Evolutionary conservation across 148 eudicot genomes (phyloP), one percentile per base, ranked within the genome.

Genomic region (Rhododendron ferrugineum): DNA sequence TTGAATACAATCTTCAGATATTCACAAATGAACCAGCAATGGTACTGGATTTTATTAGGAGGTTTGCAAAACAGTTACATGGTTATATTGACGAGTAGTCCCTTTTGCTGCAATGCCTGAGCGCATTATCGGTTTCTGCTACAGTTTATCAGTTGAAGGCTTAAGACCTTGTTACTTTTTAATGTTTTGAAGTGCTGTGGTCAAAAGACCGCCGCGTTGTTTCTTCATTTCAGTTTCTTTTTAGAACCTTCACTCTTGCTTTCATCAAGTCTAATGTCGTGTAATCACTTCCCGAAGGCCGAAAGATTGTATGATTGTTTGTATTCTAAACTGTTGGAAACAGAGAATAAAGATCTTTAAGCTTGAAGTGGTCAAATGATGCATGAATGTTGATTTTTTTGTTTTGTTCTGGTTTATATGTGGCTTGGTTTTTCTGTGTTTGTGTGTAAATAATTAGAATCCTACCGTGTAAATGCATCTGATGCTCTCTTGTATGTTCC

Each of bases 401-500:
- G 18, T 3, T 62, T n/a, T 58, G n/a, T 11, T 66, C 11, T n/a
- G 16, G 78, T 46, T 66, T 28, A 46, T 30, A 5, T 44, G 13
- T 83, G 84, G 20, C 40, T 44, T 70, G 49, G 22, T 32, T 84
- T 16, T 37, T 54, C 22, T 84, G 50, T 37, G 37, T 11, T 11
- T 28, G 32, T 26, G 37, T 52, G 47, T 44, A 52, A 73, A 23
- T 37, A 74, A 34, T 50, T 72, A 34, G 68, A 13, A 22, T 34
- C 40, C 23, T 13, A 75, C 22, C 11, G 0, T 16, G 42, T 11
- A 8, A 23, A 54, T 36, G 50, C 60, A 37, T 70, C 42, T 49
- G 70, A 87, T 77, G 64, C 58, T 83, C 37, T 68, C 54, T 72
- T 22, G 22, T 70, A 60, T 75, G 44, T 52, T 85, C 77, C 26